Base-by-base conservation (phyloP, 2,329 filamentous ascomycete species). In the Trichoderma afroharzianum region DNA sequence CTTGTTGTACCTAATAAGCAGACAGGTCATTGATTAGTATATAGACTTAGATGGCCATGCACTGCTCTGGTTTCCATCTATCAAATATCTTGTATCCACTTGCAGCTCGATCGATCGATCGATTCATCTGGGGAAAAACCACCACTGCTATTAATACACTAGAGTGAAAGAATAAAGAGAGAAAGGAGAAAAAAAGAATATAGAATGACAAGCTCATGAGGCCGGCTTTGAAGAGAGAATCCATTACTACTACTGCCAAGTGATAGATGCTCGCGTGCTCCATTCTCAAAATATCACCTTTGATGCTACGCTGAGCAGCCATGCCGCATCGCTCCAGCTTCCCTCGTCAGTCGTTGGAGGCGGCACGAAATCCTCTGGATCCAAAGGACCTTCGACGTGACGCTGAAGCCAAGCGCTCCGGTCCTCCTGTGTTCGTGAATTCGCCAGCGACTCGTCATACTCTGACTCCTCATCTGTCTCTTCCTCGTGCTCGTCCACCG, bases 321-420 rank as follows among this genome's bases (percentile, higher is more conserved):
- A 92, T 18, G 89, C 89, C 30, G 89, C 90, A 79, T 92, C 90
- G 71, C 88, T 85, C 90, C 90, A 92, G 9, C 86, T 86, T 18
- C 88, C 88, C 57, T 88, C 85, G 66, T 91, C 85, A 9, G 84
- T 81, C 55, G 84, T 85, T 64, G 82, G 82, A 11, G 84, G 82
- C 36, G 77, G 87, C 77, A 90, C 81, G 11, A 80, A 80, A 63
- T 87, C 85, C 62, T 85, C 82, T 0, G 82, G 78, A 33, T 78
- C 81, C 3, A 82, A 79, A 66, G 84, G 78, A 57, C 83, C 83
- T 74, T 83, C 83, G 30, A 82, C 80, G 63, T 82, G 80, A 47
- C 80, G 77, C 28, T 77, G 77, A 43, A 81, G 81, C 71, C 79
- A 81, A 12, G 77, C 75, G 36, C 80, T 78, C 26, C 78, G 79